A percentile compares a stretch with the other conserved stretches of the same genome.
These are phyloP conservation scores for Magnaporthales sp. DNA, from an alignment of 2,329 filamentous ascomycete species.

Conservation along the genomic window DNA sequence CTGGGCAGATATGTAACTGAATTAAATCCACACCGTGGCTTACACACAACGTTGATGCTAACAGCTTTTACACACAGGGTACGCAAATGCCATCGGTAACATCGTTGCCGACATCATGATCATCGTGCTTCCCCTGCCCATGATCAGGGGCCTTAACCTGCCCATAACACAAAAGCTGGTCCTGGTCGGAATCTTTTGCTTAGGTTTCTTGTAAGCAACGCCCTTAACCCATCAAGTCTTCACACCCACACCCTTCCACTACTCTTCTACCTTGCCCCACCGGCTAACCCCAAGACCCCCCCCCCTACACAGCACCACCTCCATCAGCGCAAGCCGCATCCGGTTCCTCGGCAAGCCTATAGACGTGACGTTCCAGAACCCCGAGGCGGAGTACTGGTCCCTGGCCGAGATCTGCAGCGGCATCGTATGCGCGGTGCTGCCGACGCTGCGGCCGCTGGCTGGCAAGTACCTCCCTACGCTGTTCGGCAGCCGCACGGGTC, in stretches of 20 bases:
- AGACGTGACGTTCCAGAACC: constrained; percentile 28
- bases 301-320: constrained; percentile 18
- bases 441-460: constrained; percentile 22
- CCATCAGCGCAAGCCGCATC: constrained; percentile 30
- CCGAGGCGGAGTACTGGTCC: constrained; percentile 20
- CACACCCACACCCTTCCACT: no score
- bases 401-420: constrained; percentile 26
- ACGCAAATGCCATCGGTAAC: constrained; percentile 26
- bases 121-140: constrained; percentile 26
- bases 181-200: constrained; percentile 26
- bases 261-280: no score
- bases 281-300: no score
- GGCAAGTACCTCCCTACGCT: background rate
- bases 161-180: constrained; percentile 18
- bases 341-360: constrained; percentile 23
- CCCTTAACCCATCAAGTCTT: no score
- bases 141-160: constrained; percentile 15
- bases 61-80: constrained; percentile 12
- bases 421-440: constrained; percentile 26
- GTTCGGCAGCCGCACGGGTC: background rate
- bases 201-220: constrained; percentile 26
- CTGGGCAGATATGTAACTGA: no score
- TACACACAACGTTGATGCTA: no score
- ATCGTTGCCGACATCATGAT: constrained; percentile 27
- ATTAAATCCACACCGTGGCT: no score